Evolutionary conservation across 148 eudicot species (phyloP).

Genomic region (Diospyros kaki): DNA sequence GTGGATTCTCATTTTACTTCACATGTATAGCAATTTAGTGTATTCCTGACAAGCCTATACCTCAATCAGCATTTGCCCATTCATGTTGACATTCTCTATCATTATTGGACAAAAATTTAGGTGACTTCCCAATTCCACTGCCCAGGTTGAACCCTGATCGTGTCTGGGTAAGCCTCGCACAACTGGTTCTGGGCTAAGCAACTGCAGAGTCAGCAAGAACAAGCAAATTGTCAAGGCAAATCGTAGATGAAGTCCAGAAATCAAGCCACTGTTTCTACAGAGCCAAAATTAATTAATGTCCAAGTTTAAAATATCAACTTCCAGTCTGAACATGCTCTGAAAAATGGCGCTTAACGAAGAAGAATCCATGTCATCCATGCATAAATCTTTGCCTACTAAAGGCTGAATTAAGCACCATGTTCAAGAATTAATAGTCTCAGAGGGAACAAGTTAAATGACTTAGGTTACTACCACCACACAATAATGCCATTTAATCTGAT

Average conservation of each 20-base stretch:
- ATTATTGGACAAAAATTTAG: conserved; percentile 63
- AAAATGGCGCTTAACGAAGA: neutral
- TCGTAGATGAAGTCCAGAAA: neutral
- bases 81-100: conserved; percentile 67
- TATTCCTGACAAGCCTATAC: conserved; percentile 23
- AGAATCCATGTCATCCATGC: neutral
- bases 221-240: conserved; percentile 1
- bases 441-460: neutral
- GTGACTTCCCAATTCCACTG: conserved; percentile 77
- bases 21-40: neutral
- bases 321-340: too few relatives aligned
- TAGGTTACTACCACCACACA: neutral
- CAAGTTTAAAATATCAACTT: too few relatives aligned
- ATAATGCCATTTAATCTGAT: neutral
- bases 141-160: conserved; percentile 95
- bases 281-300: too few relatives aligned
- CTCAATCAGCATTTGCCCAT: conserved; percentile 77
- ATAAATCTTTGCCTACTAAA: neutral
- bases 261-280: too few relatives aligned
- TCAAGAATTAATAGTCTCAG: neutral
- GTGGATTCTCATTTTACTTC: neutral
- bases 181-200: conserved; percentile 46
- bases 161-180: conserved; percentile 33
- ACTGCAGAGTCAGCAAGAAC: conserved; percentile 34
- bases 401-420: neutral